Evolutionary conservation across 495 filamentous ascomycete genomes (phyloP), one percentile per base, ranked within the genome.

Genomic region (Penicillium mononematosum): DNA sequence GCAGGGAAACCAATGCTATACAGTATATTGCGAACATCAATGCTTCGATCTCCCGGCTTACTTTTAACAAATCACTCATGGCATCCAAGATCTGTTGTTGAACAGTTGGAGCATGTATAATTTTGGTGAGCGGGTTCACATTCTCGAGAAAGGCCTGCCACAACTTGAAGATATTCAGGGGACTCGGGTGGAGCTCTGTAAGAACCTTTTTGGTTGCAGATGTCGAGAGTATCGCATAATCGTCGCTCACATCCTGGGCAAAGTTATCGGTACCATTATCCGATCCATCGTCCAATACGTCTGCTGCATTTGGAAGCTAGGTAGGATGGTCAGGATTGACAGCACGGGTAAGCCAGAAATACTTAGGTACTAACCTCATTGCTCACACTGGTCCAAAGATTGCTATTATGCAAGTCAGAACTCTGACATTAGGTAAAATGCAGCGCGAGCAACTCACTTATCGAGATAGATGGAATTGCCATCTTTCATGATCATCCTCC

Each of bases 61-160:
- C 52, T 7, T 61, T 60, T 12, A 65, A 51, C 1, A 77, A 48
- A 39, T 73, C 63, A 27, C 65, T 59, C 17, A 62, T 71, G 6
- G 76, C 78, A 22, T 74, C 69, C 24, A 79, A 61, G 14, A 83
- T 70, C 31, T 68, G 56, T 31, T 72, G 70, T 48, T 74, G 72
- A 42, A 86, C 56, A 4, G 83, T 85, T 4, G 87, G 87, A 1
- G 79, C 81, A 68, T 91, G 88, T 53, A 89, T 76, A n/a, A 89
- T 68, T 65, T 89, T 91, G 42, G 79, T 81, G 43, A 91, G 63
- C 0, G 87, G 87, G 67, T 89, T 85, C 58, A 89, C 82, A 59
- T 84, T 82, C 53, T 85, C 80, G 14, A 87, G 77, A 61, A 81
- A 89, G 2, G 78, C 78, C 65, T 90, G 85, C 87, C 88, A 91